Conservation (phyloP, 441 rosid genomes). For the Euphorbia schlechtendalii region DNA sequence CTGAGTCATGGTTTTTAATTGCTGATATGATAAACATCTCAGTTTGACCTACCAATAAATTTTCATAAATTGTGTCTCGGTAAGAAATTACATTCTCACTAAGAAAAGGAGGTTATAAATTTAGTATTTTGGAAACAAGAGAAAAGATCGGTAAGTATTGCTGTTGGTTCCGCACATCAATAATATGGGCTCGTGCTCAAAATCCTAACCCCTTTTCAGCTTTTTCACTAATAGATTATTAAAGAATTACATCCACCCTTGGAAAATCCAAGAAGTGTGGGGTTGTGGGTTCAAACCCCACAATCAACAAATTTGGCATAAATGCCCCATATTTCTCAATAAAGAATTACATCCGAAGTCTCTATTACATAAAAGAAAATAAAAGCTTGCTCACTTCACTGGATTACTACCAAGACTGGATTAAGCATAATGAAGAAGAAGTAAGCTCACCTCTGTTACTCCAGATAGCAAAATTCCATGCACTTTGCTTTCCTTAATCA, state of each 20-base stretch:
- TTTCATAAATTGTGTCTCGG: not conserved
- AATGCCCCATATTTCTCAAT: too few relatives aligned
- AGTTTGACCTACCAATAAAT: not conserved
- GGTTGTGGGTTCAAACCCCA: too few relatives aligned
- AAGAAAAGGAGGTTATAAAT: not conserved
- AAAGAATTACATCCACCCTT: not conserved
- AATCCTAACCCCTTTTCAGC: not conserved
- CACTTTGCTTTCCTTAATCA: conserved; percentile 67
- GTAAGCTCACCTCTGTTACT: conserved; percentile 52
- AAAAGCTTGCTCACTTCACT: not conserved
- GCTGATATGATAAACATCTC: not conserved
- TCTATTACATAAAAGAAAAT: not conserved
- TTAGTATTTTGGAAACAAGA: not conserved
- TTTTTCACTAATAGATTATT: not conserved
- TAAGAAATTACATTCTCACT: not conserved
- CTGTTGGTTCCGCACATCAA: not conserved
- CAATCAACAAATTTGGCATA: too few relatives aligned
- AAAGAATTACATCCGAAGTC: too few relatives aligned
- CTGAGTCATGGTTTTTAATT: not conserved
- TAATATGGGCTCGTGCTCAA: not conserved
- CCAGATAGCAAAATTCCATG: conserved; percentile 64
- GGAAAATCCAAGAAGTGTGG: too few relatives aligned
- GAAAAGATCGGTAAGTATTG: not conserved
- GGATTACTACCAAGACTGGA: conserved; percentile 1
- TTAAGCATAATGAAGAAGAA: conserved; percentile 1